Base-by-base conservation (phyloP, 2,329 filamentous ascomycete species). In the Neospermospora avenae region DNA sequence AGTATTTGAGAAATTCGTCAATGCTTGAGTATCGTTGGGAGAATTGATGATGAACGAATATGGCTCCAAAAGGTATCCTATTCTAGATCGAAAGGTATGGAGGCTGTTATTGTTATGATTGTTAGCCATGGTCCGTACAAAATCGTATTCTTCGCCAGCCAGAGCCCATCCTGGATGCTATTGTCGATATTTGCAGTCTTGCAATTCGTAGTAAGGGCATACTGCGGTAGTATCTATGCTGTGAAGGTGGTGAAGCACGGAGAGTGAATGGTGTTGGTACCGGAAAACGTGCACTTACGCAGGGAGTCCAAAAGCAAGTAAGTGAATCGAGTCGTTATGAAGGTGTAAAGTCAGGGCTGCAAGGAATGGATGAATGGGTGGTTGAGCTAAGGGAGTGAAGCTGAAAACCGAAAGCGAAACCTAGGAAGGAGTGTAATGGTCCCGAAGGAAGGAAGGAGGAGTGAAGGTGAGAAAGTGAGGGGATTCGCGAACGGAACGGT, bases 371-470 rank as follows among this genome's bases (percentile, higher is more conserved):
- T 73, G 73, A 34, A 37, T n/a, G 34, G 25, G 34, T 60, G 70
- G 68, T 68, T 71, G 73, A 51, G 73, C 74, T 76, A 66, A 77
- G 74, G 72, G 76, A 77, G 72, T 77, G 76, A 77, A 77, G 74
- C 74, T 71, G 74, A 72, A 65, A 20, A 67, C 73, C 67, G 28
- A 31, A 31, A 31, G 28, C 70, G 67, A 68, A n/a, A 6, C n/a
- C n/a, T n/a, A n/a, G 42, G 64, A 73, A 74, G 55, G 69, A 73
- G 66, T 59, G 71, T 72, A 60, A 53, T 44, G 57, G 60, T 72
- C 71, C 70, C 70, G 69, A 71, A 71, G 67, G 70, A 72, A 70
- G 65, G 66, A 68, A 63, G 58, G 55, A 59, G 44, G 57, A 54
- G 20, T 20, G 49, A 18, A 18, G 54, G 41, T 62, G 53, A 46